These are phyloP conservation scores for Phytophthora kernoviae DNA, from an alignment of 352 stramenopile species.

Conservation along the genomic window DNA sequence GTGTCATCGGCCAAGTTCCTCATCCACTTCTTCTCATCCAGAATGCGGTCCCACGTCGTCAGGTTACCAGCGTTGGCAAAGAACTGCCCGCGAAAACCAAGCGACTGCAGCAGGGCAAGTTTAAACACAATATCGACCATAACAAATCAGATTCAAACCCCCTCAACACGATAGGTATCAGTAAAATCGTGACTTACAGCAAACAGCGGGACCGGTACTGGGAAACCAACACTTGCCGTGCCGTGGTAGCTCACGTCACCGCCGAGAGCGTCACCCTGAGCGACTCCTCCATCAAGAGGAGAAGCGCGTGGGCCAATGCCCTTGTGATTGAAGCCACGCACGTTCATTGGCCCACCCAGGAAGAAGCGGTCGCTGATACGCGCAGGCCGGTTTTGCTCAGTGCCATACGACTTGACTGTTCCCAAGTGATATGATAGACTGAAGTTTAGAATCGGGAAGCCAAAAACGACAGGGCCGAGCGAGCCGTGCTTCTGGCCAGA, in stretches of 20 bases:
- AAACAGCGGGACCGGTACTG: conserved; percentile 81
- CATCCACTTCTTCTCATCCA: conserved; percentile 91
- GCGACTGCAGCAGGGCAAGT: conserved; percentile 44
- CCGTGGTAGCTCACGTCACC: conserved; percentile 90
- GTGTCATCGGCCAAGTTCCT: conserved; percentile 89
- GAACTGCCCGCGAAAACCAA: conserved; percentile 87
- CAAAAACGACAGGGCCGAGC: conserved; percentile 67
- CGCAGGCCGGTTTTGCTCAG: conserved; percentile 72
- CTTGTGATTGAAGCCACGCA: conserved; percentile 92
- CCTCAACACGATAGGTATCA: not conserved
- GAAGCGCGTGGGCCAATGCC: conserved; percentile 88
- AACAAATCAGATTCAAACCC: conserved; percentile 13
- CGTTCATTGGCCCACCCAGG: conserved; percentile 86
- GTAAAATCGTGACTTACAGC: conserved; percentile 53
- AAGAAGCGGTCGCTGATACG: conserved; percentile 93
- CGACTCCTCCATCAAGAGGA: conserved; percentile 84
- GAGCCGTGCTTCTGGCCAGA: conserved; percentile 84
- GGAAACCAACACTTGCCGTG: conserved; percentile 86
- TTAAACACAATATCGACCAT: not conserved
- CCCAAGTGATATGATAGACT: conserved; percentile 81
- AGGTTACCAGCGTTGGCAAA: conserved; percentile 92
- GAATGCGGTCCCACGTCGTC: conserved; percentile 81
- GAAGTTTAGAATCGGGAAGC: conserved; percentile 80
- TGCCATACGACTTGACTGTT: conserved; percentile 81
- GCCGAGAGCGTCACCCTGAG: conserved; percentile 84